phyloP scores from a whole-genome alignment of 306 rosid genomes.

The Pterocarpus santalinus region DNA sequence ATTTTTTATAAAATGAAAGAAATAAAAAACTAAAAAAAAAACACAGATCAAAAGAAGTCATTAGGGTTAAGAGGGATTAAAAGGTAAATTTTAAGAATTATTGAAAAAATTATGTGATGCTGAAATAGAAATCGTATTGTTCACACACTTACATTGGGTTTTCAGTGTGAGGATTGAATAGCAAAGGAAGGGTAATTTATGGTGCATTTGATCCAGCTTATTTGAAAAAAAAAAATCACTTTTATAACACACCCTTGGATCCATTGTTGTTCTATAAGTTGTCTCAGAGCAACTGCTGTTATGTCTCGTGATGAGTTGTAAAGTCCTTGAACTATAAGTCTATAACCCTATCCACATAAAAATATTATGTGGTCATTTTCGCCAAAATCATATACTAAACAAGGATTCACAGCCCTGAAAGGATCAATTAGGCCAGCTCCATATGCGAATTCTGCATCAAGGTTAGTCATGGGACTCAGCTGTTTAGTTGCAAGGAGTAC shows the following conservation, averaged over 20 bases:
- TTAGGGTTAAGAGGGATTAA: too few species aligned
- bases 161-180: slow-evolving; percentile 14
- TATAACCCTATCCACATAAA: slow-evolving; percentile 58
- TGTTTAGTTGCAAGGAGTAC: slow-evolving; percentile 45
- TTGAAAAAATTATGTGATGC: too few species aligned
- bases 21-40: too few species aligned
- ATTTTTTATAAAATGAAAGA: too few species aligned
- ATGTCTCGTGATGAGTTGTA: slow-evolving; percentile 41
- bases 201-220: too few species aligned
- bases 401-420: slow-evolving; percentile 48
- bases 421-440: slow-evolving; percentile 67
- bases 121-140: too few species aligned
- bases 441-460: slow-evolving; percentile 52
- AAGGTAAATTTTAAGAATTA: too few species aligned
- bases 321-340: slow-evolving; percentile 27
- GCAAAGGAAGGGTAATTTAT: slow-evolving; percentile 67
- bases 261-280: neutral
- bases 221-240: too few species aligned
- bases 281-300: slow-evolving; percentile 7
- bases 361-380: slow-evolving; percentile 47
- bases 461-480: slow-evolving; percentile 36
- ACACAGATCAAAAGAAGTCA: too few species aligned
- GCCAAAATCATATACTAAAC: slow-evolving; percentile 58
- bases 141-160: slow-evolving; percentile 16
- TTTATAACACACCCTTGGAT: too few species aligned